phyloP scores from a whole-genome alignment of 148 eudicot species.

The Cornus kousa region DNA sequence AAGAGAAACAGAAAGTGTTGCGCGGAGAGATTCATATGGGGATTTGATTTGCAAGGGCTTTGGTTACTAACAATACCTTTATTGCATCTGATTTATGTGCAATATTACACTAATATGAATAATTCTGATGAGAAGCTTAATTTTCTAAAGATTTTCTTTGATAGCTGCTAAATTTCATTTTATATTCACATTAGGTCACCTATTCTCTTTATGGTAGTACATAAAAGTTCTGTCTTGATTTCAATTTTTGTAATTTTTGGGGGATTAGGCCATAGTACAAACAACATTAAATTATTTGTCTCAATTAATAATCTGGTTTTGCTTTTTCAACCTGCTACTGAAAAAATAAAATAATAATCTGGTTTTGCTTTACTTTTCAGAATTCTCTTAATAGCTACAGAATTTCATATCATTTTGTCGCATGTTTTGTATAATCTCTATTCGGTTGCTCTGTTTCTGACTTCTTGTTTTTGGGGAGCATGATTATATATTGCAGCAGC shows the following conservation, averaged over 20 bases:
- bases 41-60: too few species aligned
- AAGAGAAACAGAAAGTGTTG: too few species aligned
- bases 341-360: too few species aligned
- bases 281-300: not conserved
- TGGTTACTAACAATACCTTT: not conserved
- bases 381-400: not conserved
- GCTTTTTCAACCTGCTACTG: too few species aligned
- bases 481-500: slow-evolving; percentile 15
- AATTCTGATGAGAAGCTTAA: not conserved
- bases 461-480: not conserved
- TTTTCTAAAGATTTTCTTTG: too few species aligned
- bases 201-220: too few species aligned
- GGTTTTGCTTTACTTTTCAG: not conserved
- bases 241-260: not conserved
- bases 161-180: too few species aligned
- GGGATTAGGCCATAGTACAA: not conserved
- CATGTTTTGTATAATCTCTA: not conserved
- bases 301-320: slow-evolving; percentile 1
- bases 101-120: not conserved
- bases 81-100: not conserved
- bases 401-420: not conserved
- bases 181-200: too few species aligned
- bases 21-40: too few species aligned
- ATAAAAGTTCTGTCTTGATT: too few species aligned
- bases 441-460: not conserved